These are phyloP conservation scores for Drechslerella dactyloides DNA, from an alignment of 2,329 filamentous ascomycete genomes.

Conservation along the genomic window DNA sequence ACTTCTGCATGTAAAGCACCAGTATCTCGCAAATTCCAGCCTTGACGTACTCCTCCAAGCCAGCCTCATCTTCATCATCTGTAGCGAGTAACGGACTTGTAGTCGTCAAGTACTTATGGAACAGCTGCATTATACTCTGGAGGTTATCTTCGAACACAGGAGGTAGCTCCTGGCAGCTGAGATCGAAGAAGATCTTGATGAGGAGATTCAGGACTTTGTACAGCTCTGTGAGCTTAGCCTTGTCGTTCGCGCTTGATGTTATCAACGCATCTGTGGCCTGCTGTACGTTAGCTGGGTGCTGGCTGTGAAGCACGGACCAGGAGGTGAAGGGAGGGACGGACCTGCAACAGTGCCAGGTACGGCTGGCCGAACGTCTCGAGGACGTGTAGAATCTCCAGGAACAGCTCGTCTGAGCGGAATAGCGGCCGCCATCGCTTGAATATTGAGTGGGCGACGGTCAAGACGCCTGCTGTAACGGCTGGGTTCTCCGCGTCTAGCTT, in stretches of 20 bases:
- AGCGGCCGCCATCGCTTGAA: conserved; percentile 95
- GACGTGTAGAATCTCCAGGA: conserved; percentile 95
- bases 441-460: conserved; percentile 97
- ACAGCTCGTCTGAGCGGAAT: conserved; percentile 90
- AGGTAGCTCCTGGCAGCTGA: conserved; percentile 95
- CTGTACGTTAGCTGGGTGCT: background rate
- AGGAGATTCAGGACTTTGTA: conserved; percentile 87
- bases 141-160: conserved; percentile 93
- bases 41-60: conserved; percentile 82
- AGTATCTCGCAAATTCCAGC: conserved; percentile 91
- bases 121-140: conserved; percentile 73
- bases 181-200: conserved; percentile 90
- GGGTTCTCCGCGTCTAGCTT: conserved; percentile 72
- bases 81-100: conserved; percentile 81
- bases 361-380: conserved; percentile 81
- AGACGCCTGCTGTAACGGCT: conserved; percentile 67
- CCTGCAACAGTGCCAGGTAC: conserved; percentile 79
- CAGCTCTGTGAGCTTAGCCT: conserved; percentile 74
- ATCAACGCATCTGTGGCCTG: conserved; percentile 66
- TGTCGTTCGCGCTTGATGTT: conserved; percentile 76
- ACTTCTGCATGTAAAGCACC: conserved; percentile 91
- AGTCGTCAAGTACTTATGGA: conserved; percentile 93
- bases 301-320: background rate
- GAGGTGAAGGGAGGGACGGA: conserved; percentile 58
- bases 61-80: conserved; percentile 87